Base-by-base conservation (phyloP, 257 asterid species). In the Mitragyna speciosa region DNA sequence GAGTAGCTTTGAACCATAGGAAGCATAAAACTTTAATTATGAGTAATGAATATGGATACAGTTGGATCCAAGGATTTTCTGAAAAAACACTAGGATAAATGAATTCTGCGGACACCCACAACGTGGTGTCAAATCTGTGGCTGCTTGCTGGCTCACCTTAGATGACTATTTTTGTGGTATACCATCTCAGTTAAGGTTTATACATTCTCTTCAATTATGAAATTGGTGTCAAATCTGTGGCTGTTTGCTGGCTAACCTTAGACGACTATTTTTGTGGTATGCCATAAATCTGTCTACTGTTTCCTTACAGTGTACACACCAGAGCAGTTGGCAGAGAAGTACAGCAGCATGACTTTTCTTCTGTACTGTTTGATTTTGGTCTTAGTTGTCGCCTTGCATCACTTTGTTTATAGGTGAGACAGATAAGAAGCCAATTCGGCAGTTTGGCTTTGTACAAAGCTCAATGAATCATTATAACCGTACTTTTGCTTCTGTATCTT, bases 251-350 rank as follows among this genome's bases (percentile, higher is more conserved):
- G n/a, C n/a, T n/a, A n/a, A n/a, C n/a, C n/a, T n/a, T n/a, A n/a
- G n/a, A n/a, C n/a, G n/a, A n/a, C n/a, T n/a, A n/a, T n/a, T n/a
- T n/a, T n/a, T n/a, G n/a, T n/a, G n/a, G n/a, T n/a, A n/a, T n/a
- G 15, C 54, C 3, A 8, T 26, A 68, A 45, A 48, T 66, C 48
- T 47, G 43, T 64, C 67, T 64, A 28, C 79, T 61, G 43, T 78
- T 75, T 76, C 64, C 72, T 77, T 76, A 80, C 97, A 95, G 97
- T 94, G 79, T 93, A 89, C 85, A 93, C 98, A 2, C 94, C 98
- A 45, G 97, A 95, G 87, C 91, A 95, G 89, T 89, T 95, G 89
- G 98, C 96, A 11, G 97, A 90, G 89, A 93, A 95, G 91, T 95
- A 90, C 82, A 87, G 91, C 90, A 92, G 88, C 85, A 75, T 89